Base-by-base conservation (phyloP, 176 grass and related monocot genomes). In the Carex kokanica region DNA sequence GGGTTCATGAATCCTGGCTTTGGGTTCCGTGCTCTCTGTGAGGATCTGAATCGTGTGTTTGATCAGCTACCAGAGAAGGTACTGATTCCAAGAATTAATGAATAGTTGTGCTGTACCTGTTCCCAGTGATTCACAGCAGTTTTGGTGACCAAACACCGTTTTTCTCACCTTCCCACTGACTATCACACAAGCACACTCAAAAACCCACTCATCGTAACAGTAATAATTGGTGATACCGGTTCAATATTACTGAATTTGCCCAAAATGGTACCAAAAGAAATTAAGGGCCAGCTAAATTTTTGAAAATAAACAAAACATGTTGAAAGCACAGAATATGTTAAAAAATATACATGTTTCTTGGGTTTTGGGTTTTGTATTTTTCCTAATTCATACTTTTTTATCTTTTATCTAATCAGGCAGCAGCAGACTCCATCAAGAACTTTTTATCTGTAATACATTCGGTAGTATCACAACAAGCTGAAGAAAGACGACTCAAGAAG, bases 41-140 rank as follows among this genome's bases (percentile, higher is more conserved):
- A 93, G 47, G 91, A 99, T 71, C 83, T 99, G 27, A 89, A 90
- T 85, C 80, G 20, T 83, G 89, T 85, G 68, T 84, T 93, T 36
- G 78, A 90, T 61, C 85, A 86, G 81, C 78, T 99, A 83, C 88
- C 89, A 4, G 93, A 92, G 54, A 96, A 99, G 93, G 97, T 99
- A 85, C 64, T 69, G 51, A 86, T 74, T 68, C 29, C 20, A 75
- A 31, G 31, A 60, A 78, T 32, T 78, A 32, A 3, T 29, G 6
- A 27, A 78, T 49, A 78, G 49, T 78, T 31, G 23, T 74, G 23
- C 73, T 55, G 73, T 55, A 8, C 40, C 36, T 38, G 36, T 38
- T 38, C 36, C 36, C 36, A 38, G 36, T 38, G 36, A 38, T 38
- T 38, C 36, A 38, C 36, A 5, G 36, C 36, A 38, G 36, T 38